Percentiles rank a stretch among this genome's conserved stretches.
These are phyloP conservation scores for Sabuloglossum arenarium DNA, from an alignment of 495 filamentous ascomycete genomes.

Conservation along the genomic window DNA sequence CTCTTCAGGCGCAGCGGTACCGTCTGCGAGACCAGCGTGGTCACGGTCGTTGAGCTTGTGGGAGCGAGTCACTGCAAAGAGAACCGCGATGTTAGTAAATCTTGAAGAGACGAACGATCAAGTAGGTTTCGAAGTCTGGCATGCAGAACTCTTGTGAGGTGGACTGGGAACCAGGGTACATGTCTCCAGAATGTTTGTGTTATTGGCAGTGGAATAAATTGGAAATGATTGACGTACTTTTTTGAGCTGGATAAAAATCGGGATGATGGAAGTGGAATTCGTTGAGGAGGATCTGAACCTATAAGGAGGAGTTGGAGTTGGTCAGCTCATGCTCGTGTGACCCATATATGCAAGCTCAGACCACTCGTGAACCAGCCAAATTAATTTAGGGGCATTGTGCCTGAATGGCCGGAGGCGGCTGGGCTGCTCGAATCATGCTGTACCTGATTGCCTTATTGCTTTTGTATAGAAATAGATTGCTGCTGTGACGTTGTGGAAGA, in stretches of 20 bases:
- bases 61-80: constrained; percentile 63
- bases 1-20: constrained; percentile 40
- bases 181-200: neutral
- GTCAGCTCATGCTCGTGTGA: neutral
- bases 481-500: neutral
- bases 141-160: neutral
- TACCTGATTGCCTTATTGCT: neutral
- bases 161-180: neutral
- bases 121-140: neutral
- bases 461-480: neutral
- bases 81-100: neutral
- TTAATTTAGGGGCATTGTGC: neutral
- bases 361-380: neutral
- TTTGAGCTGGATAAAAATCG: neutral
- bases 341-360: neutral
- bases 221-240: neutral
- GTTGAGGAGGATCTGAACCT: neutral
- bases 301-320: neutral
- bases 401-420: neutral
- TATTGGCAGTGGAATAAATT: neutral
- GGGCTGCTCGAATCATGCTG: neutral
- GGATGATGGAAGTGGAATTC: neutral
- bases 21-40: constrained; percentile 46
- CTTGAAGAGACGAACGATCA: neutral
- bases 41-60: constrained; percentile 84